phyloP scores from a whole-genome alignment of 2,329 filamentous ascomycete genomes.

The Xylariaceae sp. region DNA sequence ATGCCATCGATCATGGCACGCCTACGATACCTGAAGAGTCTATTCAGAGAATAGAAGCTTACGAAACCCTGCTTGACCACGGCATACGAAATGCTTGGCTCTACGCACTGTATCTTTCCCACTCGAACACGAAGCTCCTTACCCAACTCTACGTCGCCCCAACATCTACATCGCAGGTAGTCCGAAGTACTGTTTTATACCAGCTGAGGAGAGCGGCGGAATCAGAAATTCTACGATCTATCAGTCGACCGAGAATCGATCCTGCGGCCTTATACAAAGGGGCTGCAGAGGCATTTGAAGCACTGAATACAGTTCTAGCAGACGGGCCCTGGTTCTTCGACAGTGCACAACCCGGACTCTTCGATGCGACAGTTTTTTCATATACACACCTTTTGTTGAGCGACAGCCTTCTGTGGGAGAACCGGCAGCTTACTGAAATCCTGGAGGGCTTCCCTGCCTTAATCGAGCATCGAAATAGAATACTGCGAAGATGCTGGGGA shows the following conservation, averaged over 20 bases:
- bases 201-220: constrained; percentile 71
- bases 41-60: constrained; percentile 64
- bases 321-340: constrained; percentile 46
- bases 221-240: constrained; percentile 65
- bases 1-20: constrained; percentile 51
- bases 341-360: constrained; percentile 57
- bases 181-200: constrained; percentile 58
- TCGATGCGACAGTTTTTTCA: constrained; percentile 86
- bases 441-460: constrained; percentile 58
- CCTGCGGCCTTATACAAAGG: constrained; percentile 36
- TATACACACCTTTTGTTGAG: constrained; percentile 81
- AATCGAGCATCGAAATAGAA: constrained; percentile 58
- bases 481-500: constrained; percentile 47
- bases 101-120: constrained; percentile 74
- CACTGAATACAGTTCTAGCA: constrained; percentile 40
- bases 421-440: constrained; percentile 53
- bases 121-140: constrained; percentile 65
- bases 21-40: constrained; percentile 41
- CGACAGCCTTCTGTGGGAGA: constrained; percentile 57
- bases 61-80: constrained; percentile 71
- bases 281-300: constrained; percentile 41
- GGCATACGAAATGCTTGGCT: constrained; percentile 85
- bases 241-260: constrained; percentile 32
- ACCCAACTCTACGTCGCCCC: constrained; percentile 66
- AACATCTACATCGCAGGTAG: constrained; percentile 53